A percentile compares a stretch with the other conserved stretches of the same genome.
phyloP scores from a whole-genome alignment of 352 stramenopile species.

The Globisporangium nodosum region DNA sequence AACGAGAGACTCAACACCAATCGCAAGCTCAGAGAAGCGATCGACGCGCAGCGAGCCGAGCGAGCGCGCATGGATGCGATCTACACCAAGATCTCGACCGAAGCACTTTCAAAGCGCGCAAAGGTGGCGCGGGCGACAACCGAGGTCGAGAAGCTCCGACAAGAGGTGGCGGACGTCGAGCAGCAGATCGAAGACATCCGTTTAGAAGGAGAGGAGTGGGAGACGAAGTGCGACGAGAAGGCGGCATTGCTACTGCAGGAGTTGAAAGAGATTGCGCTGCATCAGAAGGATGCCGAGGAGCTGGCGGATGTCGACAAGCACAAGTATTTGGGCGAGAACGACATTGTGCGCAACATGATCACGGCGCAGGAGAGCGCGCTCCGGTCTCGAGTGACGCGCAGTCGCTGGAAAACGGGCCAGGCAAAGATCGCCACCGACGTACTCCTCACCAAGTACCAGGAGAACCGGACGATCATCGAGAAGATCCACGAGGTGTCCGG shows the following conservation, averaged over 20 bases:
- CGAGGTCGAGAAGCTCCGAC: constrained; percentile 51
- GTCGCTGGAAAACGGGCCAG: constrained; percentile 67
- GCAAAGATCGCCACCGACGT: constrained; percentile 56
- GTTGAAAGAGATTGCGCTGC: constrained; percentile 59
- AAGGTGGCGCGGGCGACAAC: constrained; percentile 36
- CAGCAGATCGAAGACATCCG: constrained; percentile 55
- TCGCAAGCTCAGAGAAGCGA: constrained; percentile 47
- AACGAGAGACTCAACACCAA: constrained; percentile 76
- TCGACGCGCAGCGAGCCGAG: constrained; percentile 68
- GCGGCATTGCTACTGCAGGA: constrained; percentile 53
- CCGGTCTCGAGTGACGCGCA: constrained; percentile 45
- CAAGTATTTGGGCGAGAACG: constrained; percentile 68
- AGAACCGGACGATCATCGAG: constrained; percentile 77
- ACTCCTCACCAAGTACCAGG: constrained; percentile 71
- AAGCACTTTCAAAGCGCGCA: constrained; percentile 50
- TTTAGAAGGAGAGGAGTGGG: constrained; percentile 54
- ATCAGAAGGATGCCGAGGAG: constrained; percentile 49
- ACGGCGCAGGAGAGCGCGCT: constrained; percentile 44
- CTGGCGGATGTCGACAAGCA: constrained; percentile 51
- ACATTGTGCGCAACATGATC: constrained; percentile 55
- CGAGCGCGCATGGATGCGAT: constrained; percentile 67
- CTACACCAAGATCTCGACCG: constrained; percentile 65
- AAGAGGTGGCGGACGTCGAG: constrained; percentile 48
- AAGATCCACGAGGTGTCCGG: constrained; percentile 79
- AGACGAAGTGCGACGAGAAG: constrained; percentile 46